Evolutionary conservation across 352 stramenopile species (phyloP).

Genomic region (Globisporangium barbulae): DNA sequence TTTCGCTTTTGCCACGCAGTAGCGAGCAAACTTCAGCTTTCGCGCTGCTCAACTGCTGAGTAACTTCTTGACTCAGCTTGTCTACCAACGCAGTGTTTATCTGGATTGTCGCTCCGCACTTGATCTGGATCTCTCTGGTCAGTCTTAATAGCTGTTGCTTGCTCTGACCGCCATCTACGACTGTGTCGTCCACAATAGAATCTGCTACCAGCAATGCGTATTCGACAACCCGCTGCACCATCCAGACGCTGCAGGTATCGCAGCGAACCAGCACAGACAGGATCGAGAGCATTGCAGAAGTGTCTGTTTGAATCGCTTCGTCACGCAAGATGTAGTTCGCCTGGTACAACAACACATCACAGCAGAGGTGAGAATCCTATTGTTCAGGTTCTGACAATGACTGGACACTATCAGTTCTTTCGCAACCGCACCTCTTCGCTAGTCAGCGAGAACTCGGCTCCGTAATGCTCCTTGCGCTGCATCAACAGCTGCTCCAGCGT

Average conservation of each 20-base stretch:
- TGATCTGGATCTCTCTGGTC: constrained; percentile 25
- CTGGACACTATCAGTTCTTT: background rate
- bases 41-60: background rate
- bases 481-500: constrained; percentile 28
- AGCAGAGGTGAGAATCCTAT: background rate
- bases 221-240: constrained; percentile 31
- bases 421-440: constrained; percentile 27
- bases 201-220: constrained; percentile 23
- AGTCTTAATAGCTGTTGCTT: constrained; percentile 1
- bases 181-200: background rate
- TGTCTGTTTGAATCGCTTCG: constrained; percentile 5
- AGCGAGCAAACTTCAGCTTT: constrained; percentile 5
- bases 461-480: constrained; percentile 20
- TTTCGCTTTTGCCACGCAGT: constrained; percentile 1
- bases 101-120: constrained; percentile 28
- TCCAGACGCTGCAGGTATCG: constrained; percentile 29
- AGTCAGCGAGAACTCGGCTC: constrained; percentile 20
- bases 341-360: constrained; percentile 13
- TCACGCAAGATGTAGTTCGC: constrained; percentile 28
- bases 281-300: constrained; percentile 6
- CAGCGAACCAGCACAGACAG: constrained; percentile 30
- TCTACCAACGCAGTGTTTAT: constrained; percentile 29
- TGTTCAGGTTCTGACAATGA: background rate
- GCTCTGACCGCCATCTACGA: background rate
- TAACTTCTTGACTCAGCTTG: constrained; percentile 17